Conservation (phyloP, 176 grass and related monocot genomes). For the Musa schizocarpa region DNA sequence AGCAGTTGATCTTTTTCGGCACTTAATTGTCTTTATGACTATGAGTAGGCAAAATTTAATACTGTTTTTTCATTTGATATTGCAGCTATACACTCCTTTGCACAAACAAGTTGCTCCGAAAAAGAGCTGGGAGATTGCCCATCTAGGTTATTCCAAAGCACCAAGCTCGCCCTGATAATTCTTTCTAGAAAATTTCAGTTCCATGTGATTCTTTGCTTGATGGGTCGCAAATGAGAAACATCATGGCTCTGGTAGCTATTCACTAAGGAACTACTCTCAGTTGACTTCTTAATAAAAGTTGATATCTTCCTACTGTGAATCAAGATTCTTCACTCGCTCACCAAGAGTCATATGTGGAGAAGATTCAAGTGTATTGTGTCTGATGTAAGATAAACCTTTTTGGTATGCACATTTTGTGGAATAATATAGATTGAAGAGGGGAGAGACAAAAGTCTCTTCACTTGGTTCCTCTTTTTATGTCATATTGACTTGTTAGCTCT, state of each 20-base stretch:
- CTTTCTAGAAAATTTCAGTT: background rate
- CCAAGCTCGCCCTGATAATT: slow-evolving; percentile 21
- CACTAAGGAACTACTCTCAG: background rate
- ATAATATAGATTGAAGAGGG: background rate
- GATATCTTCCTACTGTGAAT: background rate
- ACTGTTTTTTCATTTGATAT: background rate
- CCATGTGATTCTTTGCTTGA: slow-evolving; percentile 15
- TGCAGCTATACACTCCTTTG: slow-evolving; percentile 61
- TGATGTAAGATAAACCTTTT: background rate
- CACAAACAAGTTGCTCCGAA: slow-evolving; percentile 57
- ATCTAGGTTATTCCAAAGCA: slow-evolving; percentile 51
- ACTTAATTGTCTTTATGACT: background rate
- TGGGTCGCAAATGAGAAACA: background rate
- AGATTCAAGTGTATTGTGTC: background rate
- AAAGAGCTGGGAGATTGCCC: slow-evolving; percentile 65
- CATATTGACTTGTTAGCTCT: background rate
- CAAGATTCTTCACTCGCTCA: background rate
- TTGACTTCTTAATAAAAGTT: background rate
- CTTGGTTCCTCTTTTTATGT: background rate
- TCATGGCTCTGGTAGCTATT: too few relatives aligned
- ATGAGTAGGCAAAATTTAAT: background rate
- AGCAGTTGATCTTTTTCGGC: background rate
- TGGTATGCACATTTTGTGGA: background rate
- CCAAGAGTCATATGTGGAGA: background rate
- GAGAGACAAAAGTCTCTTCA: background rate